Base-by-base conservation (phyloP, 1,284 basidiomycete species). In the Sporisorium graminicola region DNA sequence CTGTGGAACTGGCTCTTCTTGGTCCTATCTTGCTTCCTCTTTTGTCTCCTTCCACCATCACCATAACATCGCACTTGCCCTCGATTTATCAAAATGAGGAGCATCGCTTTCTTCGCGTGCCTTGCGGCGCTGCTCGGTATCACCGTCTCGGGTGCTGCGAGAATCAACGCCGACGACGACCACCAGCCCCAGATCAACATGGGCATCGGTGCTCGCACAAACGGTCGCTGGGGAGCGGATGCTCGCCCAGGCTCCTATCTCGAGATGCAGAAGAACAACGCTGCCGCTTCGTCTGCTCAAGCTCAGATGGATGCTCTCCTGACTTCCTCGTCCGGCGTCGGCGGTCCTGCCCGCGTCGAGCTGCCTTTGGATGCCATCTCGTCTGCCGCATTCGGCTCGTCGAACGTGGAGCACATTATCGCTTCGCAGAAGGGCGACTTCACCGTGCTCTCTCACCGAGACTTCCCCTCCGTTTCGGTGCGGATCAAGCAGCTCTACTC, bases 401-500 rank as follows among this genome's bases (percentile, higher is more conserved):
- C 61, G 24, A 57, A 59, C 20, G 68, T 65, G 7, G 72, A 77
- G 44, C 46, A 76, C 26, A 71, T 78, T 29, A 68, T 80, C 24
- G 78, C 77, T 0, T 59, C 61, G 9, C 68, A 79, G 42, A 65
- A 64, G n/a, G 77, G 71, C 13, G 60, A 71, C 13, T 71, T 67
- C 27, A 70, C 66, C 51, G 58, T 76, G 24, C 77, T 83, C 13
- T 70, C 68, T 3, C 81, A 83, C 40, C 56, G 60, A 26, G 77
- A 82, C 24, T 82, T 83, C 58, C 80, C 81, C 14, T 63, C 74
- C 4, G 62, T 79, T 27, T 71, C 70, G 26, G 65, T 83, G 14
- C 63, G 81, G 2, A 77, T 83, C 74, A 82, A 82, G 67, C 73
- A 72, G 50, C 73, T 79, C 49, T 63, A 67, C 64, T 47, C 54